phyloP scores from a whole-genome alignment of 106 monocot genomes.

The Ottelia alismoides region DNA sequence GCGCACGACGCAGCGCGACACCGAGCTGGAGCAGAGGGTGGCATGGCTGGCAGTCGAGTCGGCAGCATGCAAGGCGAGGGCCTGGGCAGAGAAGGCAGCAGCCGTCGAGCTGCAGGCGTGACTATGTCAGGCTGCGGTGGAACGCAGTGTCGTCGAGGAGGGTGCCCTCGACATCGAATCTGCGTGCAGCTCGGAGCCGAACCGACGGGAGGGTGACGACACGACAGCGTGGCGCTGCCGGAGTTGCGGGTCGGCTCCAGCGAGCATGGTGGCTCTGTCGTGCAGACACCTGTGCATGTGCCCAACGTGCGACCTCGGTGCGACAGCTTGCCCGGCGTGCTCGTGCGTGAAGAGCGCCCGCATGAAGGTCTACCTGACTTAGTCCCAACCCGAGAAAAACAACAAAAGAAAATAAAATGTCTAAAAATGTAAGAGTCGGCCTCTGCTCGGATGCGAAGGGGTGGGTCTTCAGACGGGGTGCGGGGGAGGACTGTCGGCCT shows the following conservation, averaged over 20 bases:
- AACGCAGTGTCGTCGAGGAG: not conserved
- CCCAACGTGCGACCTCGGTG: slow-evolving; percentile 27
- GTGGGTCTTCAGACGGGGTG: too few species aligned
- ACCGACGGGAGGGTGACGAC: slow-evolving; percentile 1
- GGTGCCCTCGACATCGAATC: slow-evolving; percentile 50
- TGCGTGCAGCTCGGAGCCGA: slow-evolving; percentile 47
- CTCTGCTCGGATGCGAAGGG: too few species aligned
- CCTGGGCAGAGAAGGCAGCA: slow-evolving; percentile 46
- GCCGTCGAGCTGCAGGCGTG: slow-evolving; percentile 52
- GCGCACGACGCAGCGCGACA: slow-evolving; percentile 21
- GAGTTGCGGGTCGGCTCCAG: slow-evolving; percentile 23
- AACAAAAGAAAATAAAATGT: too few species aligned
- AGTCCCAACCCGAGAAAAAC: too few species aligned
- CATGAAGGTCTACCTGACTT: slow-evolving; percentile 45
- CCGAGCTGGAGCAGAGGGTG: slow-evolving; percentile 66
- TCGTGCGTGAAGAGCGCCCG: slow-evolving; percentile 28
- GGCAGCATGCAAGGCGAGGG: slow-evolving; percentile 73
- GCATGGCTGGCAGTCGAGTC: slow-evolving; percentile 37
- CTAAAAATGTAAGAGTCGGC: too few species aligned
- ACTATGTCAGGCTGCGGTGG: slow-evolving; percentile 35
- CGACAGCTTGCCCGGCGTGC: slow-evolving; percentile 34
- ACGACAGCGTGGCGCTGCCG: slow-evolving; percentile 1
- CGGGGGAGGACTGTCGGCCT: too few species aligned
- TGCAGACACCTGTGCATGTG: slow-evolving; percentile 73
- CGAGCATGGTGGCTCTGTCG: slow-evolving; percentile 43